Evolutionary conservation across 495 filamentous ascomycete genomes (phyloP).

Genomic region (Letharia lupina): DNA sequence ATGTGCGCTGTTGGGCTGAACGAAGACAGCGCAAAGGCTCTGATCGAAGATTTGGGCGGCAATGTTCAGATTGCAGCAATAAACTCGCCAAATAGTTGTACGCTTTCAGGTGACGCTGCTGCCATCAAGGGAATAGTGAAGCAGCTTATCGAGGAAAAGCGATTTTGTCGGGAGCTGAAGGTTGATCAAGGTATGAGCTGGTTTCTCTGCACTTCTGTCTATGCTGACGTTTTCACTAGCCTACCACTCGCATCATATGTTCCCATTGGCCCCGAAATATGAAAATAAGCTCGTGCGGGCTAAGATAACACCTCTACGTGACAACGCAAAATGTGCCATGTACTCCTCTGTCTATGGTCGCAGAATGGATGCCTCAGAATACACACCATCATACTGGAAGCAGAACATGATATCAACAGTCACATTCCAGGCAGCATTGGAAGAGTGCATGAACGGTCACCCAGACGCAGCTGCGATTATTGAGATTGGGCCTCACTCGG

Average conservation of each 20-base stretch:
- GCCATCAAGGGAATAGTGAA: constrained; percentile 16
- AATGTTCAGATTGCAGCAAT: constrained; percentile 28
- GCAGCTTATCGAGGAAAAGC: not conserved
- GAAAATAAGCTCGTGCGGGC: not conserved
- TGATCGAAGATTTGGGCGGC: constrained; percentile 14
- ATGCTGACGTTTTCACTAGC: constrained; percentile 6
- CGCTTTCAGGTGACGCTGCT: constrained; percentile 24
- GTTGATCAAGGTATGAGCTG: constrained; percentile 17
- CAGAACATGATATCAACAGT: constrained; percentile 26
- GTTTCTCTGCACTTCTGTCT: constrained; percentile 1
- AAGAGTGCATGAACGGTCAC: not conserved
- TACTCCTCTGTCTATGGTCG: constrained; percentile 17
- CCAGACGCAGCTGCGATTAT: constrained; percentile 21
- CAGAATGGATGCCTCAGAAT: constrained; percentile 5
- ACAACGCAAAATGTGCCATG: constrained; percentile 8
- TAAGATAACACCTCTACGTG: not conserved
- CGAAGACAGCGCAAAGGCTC: constrained; percentile 4
- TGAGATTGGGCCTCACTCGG: constrained; percentile 52
- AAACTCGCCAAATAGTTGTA: constrained; percentile 29
- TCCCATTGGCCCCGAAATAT: constrained; percentile 12
- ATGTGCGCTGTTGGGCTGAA: constrained; percentile 31
- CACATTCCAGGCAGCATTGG: constrained; percentile 27
- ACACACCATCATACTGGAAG: constrained; percentile 17
- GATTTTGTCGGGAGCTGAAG: constrained; percentile 16
- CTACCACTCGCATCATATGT: constrained; percentile 23